Evolutionary conservation across 495 filamentous ascomycete species (phyloP).

Genomic region (Patellaria atrata): DNA sequence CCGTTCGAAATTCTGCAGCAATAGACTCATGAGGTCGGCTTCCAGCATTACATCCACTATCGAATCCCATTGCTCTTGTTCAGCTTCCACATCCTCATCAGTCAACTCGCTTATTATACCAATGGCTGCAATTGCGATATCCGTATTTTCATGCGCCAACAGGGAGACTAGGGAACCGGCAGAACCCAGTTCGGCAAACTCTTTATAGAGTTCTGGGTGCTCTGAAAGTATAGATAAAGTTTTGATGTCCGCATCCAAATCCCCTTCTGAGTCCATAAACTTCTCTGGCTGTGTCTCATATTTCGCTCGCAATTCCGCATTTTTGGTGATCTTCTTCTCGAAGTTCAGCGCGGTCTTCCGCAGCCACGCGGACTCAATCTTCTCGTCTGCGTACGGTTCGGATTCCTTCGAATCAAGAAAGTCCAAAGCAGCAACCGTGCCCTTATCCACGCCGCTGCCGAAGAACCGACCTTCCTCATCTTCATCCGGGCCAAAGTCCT

Average conservation of each 20-base stretch:
- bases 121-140: constrained; percentile 85
- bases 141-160: constrained; percentile 89
- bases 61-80: constrained; percentile 66
- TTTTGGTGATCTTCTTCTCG: constrained; percentile 81
- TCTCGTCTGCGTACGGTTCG: constrained; percentile 46
- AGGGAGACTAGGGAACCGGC: constrained; percentile 62
- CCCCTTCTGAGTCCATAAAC: constrained; percentile 77
- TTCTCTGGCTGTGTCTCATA: constrained; percentile 74
- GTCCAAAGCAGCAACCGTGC: constrained; percentile 76
- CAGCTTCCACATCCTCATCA: constrained; percentile 82
- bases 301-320: constrained; percentile 81
- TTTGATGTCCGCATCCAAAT: constrained; percentile 82
- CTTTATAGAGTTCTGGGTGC: constrained; percentile 68
- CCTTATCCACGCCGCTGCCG: constrained; percentile 70
- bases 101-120: constrained; percentile 88
- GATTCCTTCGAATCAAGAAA: constrained; percentile 62
- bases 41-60: constrained; percentile 72
- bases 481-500: constrained; percentile 46
- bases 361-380: constrained; percentile 73
- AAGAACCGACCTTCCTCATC: constrained; percentile 94
- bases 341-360: constrained; percentile 70
- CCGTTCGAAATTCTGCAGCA: constrained; percentile 69
- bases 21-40: constrained; percentile 66
- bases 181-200: constrained; percentile 70
- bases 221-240: constrained; percentile 77